phyloP scores from a whole-genome alignment of 805 yeast species.

The Yarrowia alimentaria region DNA sequence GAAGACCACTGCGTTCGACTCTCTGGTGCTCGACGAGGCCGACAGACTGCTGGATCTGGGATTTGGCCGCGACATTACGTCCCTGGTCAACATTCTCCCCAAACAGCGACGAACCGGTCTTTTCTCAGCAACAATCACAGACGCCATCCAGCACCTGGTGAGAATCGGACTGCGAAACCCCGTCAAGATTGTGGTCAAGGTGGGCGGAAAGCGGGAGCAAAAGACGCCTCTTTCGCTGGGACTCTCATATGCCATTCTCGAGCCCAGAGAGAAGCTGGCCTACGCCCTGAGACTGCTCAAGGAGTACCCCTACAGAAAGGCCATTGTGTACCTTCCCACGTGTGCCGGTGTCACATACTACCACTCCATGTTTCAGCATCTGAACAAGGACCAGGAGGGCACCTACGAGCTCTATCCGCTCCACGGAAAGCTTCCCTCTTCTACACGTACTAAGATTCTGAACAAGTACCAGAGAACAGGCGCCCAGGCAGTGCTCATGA shows the following conservation, averaged over 20 bases:
- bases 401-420: conserved; percentile 57
- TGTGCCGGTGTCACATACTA: conserved; percentile 80
- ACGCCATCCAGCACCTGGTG: conserved; percentile 75
- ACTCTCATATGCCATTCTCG: conserved; percentile 57
- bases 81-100: conserved; percentile 71
- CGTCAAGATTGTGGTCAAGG: conserved; percentile 74
- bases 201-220: conserved; percentile 35
- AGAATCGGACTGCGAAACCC: conserved; percentile 93
- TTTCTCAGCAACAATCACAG: conserved; percentile 88
- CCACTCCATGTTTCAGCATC: conserved; percentile 47
- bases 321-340: conserved; percentile 90
- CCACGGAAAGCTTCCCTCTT: conserved; percentile 88
- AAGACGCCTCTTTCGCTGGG: conserved; percentile 61
- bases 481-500: conserved; percentile 63
- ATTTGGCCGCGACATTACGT: conserved; percentile 73
- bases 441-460: conserved; percentile 72
- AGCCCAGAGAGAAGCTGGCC: conserved; percentile 62
- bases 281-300: conserved; percentile 53
- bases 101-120: conserved; percentile 91
- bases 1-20: conserved; percentile 62
- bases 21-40: conserved; percentile 87
- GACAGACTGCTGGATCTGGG: conserved; percentile 80
- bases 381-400: conserved; percentile 44
- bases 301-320: conserved; percentile 57
- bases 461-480: conserved; percentile 51